Base-by-base conservation (phyloP, 805 yeast species). In the Kazachstania psychrophila region DNA sequence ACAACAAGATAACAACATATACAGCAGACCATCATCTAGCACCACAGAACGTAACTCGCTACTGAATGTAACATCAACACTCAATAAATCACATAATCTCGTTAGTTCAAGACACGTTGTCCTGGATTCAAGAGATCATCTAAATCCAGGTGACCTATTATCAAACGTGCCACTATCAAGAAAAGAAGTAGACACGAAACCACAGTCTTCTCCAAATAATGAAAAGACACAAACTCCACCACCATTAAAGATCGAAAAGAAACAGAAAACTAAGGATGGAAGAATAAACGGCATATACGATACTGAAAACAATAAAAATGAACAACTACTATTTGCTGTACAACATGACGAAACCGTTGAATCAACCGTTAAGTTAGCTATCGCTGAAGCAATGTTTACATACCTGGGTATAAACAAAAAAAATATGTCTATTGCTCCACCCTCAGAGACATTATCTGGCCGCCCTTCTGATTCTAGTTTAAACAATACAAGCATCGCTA, bases 81-180 rank as follows among this genome's bases (percentile, higher is more conserved):
- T 27, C 5, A 9, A 8, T 10, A 13, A 15, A 5, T 11, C 30
- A 6, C n/a, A 6, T 15, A 13, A 16, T 11, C 13, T 15, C 10
- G 23, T 25, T 25, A 44, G 52, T 27, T 69, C 77, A 2, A 61
- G 72, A 39, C 72, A 72, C 44, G 72, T 73, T 27, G 72, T 60
- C 4, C 59, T 80, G 24, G 73, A 70, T 18, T 68, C 82, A 2
- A 62, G 78, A 34, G 69, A 72, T 36, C 60, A 72, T 4, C 63
- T 77, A 13, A 85, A 81, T 49, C 95, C 95, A 0, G 95, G 95
- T 20, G 95, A 86, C 53, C 64, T 87, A 35, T 60, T 87, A 9
- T 81, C 95, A 0, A 82, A 80, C 37, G 95, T 79, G 1, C 92
- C 94, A 1, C 55, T 82, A 6, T 69, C 79, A 2, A 62, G 79